Percentiles rank a stretch among this genome's conserved stretches.
These are phyloP conservation scores for Saccharomycopsis capsularis DNA, from an alignment of 805 yeast species.

Conservation along the genomic window DNA sequence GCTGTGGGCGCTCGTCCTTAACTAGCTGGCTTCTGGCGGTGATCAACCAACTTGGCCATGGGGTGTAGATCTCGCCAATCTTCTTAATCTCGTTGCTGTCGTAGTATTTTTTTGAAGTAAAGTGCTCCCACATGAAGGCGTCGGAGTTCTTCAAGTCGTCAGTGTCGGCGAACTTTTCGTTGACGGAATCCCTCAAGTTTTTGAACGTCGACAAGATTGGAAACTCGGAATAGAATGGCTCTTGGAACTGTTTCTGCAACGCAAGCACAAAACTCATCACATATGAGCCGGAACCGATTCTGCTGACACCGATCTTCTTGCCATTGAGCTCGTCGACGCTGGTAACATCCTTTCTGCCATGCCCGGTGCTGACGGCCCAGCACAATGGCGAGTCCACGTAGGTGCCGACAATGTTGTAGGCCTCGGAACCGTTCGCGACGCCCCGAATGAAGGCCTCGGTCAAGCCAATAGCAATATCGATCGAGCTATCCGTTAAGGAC, in stretches of 20 bases:
- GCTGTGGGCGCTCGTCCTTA: conserved; percentile 26
- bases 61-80: conserved; percentile 86
- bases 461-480: conserved; percentile 80
- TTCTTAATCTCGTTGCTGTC: conserved; percentile 72
- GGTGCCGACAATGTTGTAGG: conserved; percentile 65
- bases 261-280: conserved; percentile 87
- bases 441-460: conserved; percentile 91
- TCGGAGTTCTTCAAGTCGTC: conserved; percentile 36
- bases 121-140: conserved; percentile 95
- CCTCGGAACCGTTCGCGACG: conserved; percentile 58
- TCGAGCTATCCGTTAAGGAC: conserved; percentile 51
- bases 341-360: conserved; percentile 47
- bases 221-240: conserved; percentile 45
- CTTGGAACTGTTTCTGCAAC: conserved; percentile 45
- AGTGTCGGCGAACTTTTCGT: conserved; percentile 37
- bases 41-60: conserved; percentile 95
- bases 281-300: conserved; percentile 88
- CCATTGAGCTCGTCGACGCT: conserved; percentile 49
- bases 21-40: conserved; percentile 41
- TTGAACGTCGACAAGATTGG: conserved; percentile 60
- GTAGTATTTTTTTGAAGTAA: conserved; percentile 80
- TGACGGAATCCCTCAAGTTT: conserved; percentile 75
- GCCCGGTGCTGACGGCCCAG: conserved; percentile 86
- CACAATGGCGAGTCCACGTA: conserved; percentile 82
- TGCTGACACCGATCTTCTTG: conserved; percentile 64